Base-by-base conservation (phyloP, 2,329 filamentous ascomycete genomes). In the Akanthomyces muscarius region DNA sequence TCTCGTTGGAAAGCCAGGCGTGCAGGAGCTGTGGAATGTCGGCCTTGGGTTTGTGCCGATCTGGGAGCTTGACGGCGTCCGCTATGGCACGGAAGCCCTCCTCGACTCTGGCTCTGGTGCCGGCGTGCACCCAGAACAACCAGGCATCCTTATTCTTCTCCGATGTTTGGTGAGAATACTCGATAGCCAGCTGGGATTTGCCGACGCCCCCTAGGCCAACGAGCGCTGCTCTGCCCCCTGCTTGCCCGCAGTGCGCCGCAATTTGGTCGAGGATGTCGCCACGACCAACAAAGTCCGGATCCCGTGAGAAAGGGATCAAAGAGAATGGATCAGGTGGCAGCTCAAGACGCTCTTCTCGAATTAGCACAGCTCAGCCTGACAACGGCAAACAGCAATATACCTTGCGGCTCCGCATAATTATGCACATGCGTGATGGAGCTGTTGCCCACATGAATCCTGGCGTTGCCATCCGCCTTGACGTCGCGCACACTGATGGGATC, bases 121-220 rank as follows among this genome's bases (percentile, higher is more conserved):
- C 68, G 0, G 72, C 73, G 63, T 75, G 71, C 1, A 76, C 65
- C 74, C 74, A 76, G 52, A 76, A 76, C 1, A 74, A 65, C 18
- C 71, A 75, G 13, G 14, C 13, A 16, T 23, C 18, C 2, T 23
- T 13, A 2, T 11, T 4, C 30, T n/a, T 38, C 5, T 54, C 48
- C 2, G 10, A 11, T 4, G 21, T 38, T 30, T 30, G 48, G 16
- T 62, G 47, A 6, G 41, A 25, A 47, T 47, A 45, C n/a, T 62
- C 59, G 6, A 62, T 55, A 6, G 59, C 50, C 14, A 62, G 18
- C n/a, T 62, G 59, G 5, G 59, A 62, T 50, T 62, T 62, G 8
- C 75, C 65, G 44, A 75, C 68, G 18, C 75, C 74, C 4, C 75
- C 75, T 2, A 77, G 61, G n/a, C 75, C 75, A 0, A 72, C 67